These are phyloP conservation scores for Bipolaris cookei DNA, from an alignment of 2,329 filamentous ascomycete species.

Conservation along the genomic window DNA sequence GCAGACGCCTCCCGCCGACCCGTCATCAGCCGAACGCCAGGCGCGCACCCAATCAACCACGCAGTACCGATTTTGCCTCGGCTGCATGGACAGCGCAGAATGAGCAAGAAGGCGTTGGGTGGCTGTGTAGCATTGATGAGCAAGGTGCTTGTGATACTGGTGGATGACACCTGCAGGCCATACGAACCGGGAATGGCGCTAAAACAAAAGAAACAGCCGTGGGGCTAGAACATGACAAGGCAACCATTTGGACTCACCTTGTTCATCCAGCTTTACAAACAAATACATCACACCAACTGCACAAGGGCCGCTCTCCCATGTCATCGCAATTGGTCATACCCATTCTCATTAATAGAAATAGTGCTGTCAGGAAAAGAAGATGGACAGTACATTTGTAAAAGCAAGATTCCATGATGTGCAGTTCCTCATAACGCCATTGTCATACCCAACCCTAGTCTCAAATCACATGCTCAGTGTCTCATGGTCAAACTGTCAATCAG, in stretches of 20 bases:
- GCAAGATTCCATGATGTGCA: background rate
- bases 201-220: background rate
- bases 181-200: conserved; percentile 5
- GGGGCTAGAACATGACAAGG: too few species aligned
- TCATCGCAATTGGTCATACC: background rate
- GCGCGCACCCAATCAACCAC: conserved; percentile 15
- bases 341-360: background rate
- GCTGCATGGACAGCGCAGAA: background rate
- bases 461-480: too few species aligned
- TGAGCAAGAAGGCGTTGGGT: conserved; percentile 5
- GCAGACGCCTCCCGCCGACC: conserved; percentile 15
- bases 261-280: too few species aligned
- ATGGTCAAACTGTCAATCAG: too few species aligned
- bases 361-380: background rate
- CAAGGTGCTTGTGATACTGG: conserved; percentile 5
- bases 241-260: too few species aligned
- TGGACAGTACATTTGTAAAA: background rate
- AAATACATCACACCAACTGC: background rate
- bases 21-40: conserved; percentile 18
- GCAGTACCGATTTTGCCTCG: conserved; percentile 3
- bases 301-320: background rate
- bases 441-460: background rate
- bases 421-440: background rate
- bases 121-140: conserved; percentile 19
- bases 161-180: background rate